Evolutionary conservation across 345 rosid genomes (phyloP).

Genomic region (Gossypium australe): DNA sequence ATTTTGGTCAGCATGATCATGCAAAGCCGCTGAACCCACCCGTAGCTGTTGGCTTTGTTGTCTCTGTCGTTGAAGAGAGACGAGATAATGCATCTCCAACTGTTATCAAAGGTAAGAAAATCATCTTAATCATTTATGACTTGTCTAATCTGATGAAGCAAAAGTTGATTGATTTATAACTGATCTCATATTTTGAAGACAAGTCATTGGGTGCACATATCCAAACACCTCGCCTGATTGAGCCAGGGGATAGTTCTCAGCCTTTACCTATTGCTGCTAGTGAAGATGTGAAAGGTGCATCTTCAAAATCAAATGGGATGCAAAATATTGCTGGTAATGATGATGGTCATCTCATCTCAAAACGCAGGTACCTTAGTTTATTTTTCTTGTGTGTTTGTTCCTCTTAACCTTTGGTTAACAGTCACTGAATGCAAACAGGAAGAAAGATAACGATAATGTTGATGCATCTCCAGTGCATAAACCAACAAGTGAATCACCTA

Average conservation of each 20-base stretch:
- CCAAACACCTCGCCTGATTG: conserved; percentile 29
- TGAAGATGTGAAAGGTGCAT: conserved; percentile 37
- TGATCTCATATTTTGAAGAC: conserved; percentile 31
- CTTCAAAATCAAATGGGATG: conserved; percentile 40
- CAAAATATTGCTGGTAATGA: conserved; percentile 37
- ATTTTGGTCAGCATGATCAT: conserved; percentile 81
- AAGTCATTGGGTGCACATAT: conserved; percentile 38
- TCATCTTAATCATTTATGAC: conserved; percentile 8
- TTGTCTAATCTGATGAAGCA: background rate
- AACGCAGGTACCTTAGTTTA: conserved; percentile 51
- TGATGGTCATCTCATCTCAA: conserved; percentile 45
- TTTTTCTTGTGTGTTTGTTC: background rate
- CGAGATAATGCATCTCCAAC: conserved; percentile 29
- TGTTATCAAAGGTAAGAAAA: conserved; percentile 45
- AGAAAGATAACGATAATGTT: conserved; percentile 40
- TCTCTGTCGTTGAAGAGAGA: conserved; percentile 48
- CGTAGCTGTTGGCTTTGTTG: conserved; percentile 34
- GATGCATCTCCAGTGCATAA: conserved; percentile 42
- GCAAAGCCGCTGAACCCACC: conserved; percentile 49
- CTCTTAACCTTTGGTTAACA: conserved; percentile 13
- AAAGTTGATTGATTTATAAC: conserved; percentile 12
- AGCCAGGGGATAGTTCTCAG: conserved; percentile 31
- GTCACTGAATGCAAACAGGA: conserved; percentile 40
- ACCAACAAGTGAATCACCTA: conserved; percentile 47
- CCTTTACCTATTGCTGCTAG: conserved; percentile 28